Conservation (phyloP, 129 eudicot genomes). For the Chrysanthemum seticuspe region DNA sequence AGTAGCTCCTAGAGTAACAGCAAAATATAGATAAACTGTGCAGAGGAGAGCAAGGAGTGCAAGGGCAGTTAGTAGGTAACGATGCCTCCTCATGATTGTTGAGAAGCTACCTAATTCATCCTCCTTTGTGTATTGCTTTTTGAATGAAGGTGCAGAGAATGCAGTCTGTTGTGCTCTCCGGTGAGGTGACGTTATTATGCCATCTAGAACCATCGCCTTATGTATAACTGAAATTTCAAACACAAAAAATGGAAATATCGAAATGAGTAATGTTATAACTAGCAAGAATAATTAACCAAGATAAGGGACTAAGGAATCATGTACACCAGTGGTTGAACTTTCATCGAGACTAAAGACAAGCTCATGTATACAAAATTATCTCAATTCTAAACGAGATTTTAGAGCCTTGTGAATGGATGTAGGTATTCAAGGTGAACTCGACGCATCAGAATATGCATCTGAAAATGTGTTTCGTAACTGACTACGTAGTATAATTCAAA, state of each 20-base stretch:
- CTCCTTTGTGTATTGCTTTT: conserved; percentile 44
- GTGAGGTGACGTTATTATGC: conserved; percentile 71
- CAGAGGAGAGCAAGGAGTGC: conserved; percentile 68
- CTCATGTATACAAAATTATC: no score
- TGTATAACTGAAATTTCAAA: neutral
- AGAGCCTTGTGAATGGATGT: no score
- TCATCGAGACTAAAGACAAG: conserved; percentile 1
- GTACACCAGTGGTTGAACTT: neutral
- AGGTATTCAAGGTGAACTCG: no score
- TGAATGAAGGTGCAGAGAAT: conserved; percentile 53
- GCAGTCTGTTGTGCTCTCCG: conserved; percentile 64
- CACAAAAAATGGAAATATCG: neutral
- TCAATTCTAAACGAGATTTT: no score
- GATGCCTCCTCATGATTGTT: conserved; percentile 65
- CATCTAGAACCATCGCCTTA: conserved; percentile 59
- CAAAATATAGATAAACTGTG: conserved; percentile 84
- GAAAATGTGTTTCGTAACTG: no score
- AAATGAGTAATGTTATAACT: neutral
- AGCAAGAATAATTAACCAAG: neutral
- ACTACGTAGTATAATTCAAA: no score
- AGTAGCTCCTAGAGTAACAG: conserved; percentile 65
- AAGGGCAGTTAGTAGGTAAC: conserved; percentile 83
- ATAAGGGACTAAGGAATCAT: neutral
- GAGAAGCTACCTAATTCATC: conserved; percentile 71
- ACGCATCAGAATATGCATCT: no score